Evolutionary conservation across 495 filamentous ascomycete genomes (phyloP).

Genomic region (Penicillium cinerascens): DNA sequence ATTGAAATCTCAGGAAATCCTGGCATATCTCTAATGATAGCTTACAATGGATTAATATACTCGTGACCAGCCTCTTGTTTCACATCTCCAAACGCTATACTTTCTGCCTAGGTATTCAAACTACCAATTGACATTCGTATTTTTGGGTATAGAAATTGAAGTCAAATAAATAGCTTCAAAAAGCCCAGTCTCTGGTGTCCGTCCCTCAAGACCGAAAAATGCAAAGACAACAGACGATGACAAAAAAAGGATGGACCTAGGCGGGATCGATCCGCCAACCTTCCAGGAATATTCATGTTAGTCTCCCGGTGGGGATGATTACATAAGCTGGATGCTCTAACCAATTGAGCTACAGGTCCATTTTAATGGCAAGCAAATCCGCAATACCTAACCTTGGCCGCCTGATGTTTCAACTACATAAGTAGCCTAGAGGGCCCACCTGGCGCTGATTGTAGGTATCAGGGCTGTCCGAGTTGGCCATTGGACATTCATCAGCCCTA

Average conservation of each 20-base stretch:
- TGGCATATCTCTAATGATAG: not conserved
- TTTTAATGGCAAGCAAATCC: not conserved
- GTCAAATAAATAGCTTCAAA: no score
- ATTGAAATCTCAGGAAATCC: not conserved
- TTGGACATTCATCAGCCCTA: not conserved
- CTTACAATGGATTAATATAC: no score
- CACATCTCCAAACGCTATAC: not conserved
- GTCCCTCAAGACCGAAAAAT: no score
- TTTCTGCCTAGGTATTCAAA: not conserved
- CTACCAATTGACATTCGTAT: no score
- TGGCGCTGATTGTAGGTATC: not conserved
- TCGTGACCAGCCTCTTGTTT: not conserved
- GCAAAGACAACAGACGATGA: not conserved
- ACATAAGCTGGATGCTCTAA: conserved; percentile 1
- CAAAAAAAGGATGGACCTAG: not conserved
- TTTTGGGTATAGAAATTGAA: no score
- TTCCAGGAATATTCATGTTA: conserved; percentile 4
- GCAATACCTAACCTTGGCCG: not conserved
- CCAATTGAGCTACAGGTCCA: conserved; percentile 4
- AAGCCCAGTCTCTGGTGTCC: no score
- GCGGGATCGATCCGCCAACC: conserved; percentile 5
- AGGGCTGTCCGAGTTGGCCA: not conserved
- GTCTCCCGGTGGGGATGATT: conserved; percentile 1
- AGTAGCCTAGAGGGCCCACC: not conserved
- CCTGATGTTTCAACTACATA: not conserved